Evolutionary conservation across 2,329 filamentous ascomycete species (phyloP).

Genomic region (Diaporthe citriasiana): DNA sequence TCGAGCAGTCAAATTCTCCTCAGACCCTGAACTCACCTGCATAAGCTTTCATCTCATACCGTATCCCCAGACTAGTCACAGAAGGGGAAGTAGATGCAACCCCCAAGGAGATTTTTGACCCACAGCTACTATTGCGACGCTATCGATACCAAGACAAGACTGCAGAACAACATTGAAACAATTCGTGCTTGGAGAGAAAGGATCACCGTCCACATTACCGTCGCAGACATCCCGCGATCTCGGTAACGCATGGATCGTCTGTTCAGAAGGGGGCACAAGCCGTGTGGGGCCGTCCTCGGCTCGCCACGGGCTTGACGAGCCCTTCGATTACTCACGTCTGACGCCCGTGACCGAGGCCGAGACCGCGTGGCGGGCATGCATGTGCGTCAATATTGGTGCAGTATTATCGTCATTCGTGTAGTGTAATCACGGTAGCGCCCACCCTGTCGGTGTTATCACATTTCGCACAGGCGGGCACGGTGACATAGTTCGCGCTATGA

Average conservation of each 20-base stretch:
- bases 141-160: conserved; percentile 9
- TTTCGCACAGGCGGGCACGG: neutral
- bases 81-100: neutral
- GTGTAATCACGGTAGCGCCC: no score
- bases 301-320: conserved; percentile 16
- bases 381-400: neutral
- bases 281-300: conserved; percentile 20
- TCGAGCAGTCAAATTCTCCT: neutral
- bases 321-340: neutral
- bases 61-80: neutral
- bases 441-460: conserved; percentile 26
- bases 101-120: neutral
- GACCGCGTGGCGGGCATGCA: conserved; percentile 17
- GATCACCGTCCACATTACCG: neutral
- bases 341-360: neutral
- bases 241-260: neutral
- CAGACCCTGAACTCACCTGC: neutral
- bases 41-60: conserved; percentile 29
- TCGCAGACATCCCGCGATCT: conserved; percentile 4
- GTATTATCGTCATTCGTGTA: conserved; percentile 10
- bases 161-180: neutral
- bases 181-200: neutral
- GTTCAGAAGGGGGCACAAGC: neutral
- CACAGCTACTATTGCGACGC: conserved; percentile 18
- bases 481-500: conserved; percentile 31